Evolutionary conservation across 139 green algal genomes (phyloP).

Genomic region (Pycnococcus provasolii): DNA sequence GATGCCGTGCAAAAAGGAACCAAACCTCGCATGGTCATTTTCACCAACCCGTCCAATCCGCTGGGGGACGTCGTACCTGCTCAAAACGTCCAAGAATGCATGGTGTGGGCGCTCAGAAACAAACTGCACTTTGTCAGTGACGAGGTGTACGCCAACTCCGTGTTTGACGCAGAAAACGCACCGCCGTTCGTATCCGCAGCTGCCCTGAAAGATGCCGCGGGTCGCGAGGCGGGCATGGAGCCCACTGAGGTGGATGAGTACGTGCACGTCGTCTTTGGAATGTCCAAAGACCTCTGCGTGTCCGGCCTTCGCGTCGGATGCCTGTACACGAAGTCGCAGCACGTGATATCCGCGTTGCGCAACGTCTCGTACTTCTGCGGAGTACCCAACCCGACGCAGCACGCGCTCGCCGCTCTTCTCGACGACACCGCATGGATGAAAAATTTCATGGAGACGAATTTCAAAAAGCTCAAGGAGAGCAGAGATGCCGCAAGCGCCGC

Average conservation of each 20-base stretch:
- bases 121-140: slow-evolving; percentile 31
- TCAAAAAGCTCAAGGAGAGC: not conserved
- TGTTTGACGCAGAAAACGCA: slow-evolving; percentile 1
- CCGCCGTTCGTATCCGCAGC: no score
- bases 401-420: slow-evolving; percentile 4
- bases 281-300: slow-evolving; percentile 35
- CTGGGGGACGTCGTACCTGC: slow-evolving; percentile 7
- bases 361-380: slow-evolving; percentile 22
- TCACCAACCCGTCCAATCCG: slow-evolving; percentile 30
- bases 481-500: not conserved
- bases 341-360: slow-evolving; percentile 9
- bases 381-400: slow-evolving; percentile 9
- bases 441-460: slow-evolving; percentile 11
- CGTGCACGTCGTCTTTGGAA: slow-evolving; percentile 28
- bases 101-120: slow-evolving; percentile 16
- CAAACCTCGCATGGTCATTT: slow-evolving; percentile 11
- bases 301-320: slow-evolving; percentile 29
- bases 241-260: not conserved
- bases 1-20: slow-evolving; percentile 6
- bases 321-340: slow-evolving; percentile 26
- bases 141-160: slow-evolving; percentile 31
- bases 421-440: slow-evolving; percentile 17
- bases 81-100: not conserved
- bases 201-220: no score
- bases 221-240: no score